Conservation (phyloP, 305 asterid species). For the Fraxinus nigra region DNA sequence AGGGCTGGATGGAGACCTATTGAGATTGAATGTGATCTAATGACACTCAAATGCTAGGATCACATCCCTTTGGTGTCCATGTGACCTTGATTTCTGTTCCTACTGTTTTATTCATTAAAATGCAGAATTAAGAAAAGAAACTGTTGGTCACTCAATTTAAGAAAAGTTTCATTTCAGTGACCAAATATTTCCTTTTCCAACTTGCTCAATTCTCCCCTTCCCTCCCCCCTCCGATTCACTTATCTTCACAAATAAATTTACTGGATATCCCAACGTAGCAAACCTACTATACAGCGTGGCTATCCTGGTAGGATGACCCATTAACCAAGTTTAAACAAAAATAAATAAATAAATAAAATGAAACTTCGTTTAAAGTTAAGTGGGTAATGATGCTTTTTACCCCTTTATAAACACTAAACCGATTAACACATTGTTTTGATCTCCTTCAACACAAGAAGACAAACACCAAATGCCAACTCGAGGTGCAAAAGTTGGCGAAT, state of each 20-base stretch:
- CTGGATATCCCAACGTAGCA: background rate
- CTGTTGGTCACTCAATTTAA: background rate
- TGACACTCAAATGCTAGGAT: background rate
- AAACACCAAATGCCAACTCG: background rate
- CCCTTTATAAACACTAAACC: background rate
- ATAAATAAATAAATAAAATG: background rate
- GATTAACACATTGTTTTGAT: background rate
- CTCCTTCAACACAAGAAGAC: background rate
- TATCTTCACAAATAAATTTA: background rate
- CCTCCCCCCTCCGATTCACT: background rate
- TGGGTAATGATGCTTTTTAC: background rate
- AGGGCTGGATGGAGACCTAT: background rate
- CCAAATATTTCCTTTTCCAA: background rate
- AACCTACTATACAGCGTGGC: background rate
- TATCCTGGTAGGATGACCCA: background rate
- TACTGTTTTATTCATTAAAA: background rate
- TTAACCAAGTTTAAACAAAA: background rate
- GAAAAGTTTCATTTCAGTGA: background rate
- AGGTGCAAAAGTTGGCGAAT: background rate
- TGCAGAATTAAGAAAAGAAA: background rate
- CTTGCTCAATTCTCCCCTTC: background rate
- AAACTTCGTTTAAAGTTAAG: background rate
- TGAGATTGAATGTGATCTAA: background rate
- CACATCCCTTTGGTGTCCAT: background rate
- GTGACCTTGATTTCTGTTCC: background rate